These are phyloP conservation scores for Malus hybrid DNA, from an alignment of 331 rosid genomes.

Conservation along the genomic window DNA sequence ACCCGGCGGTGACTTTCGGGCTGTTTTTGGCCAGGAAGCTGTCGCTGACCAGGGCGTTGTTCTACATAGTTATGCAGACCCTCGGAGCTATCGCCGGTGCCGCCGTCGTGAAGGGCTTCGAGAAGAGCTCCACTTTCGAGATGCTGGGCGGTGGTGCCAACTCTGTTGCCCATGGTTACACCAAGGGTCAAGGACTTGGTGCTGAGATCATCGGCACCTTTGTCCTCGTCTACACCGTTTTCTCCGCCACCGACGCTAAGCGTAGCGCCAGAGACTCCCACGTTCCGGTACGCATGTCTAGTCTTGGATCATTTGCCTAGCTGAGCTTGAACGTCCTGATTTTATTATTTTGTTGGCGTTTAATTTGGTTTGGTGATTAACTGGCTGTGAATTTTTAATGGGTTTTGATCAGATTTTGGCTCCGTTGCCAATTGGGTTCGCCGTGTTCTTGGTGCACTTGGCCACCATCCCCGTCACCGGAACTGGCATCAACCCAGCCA, in stretches of 20 bases:
- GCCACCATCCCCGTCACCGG: constrained; percentile 45
- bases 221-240: constrained; percentile 38
- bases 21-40: constrained; percentile 34
- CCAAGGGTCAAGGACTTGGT: constrained; percentile 36
- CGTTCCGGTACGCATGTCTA: constrained; percentile 24
- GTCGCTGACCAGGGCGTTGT: constrained; percentile 31
- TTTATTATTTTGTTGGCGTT: not conserved
- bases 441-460: constrained; percentile 43
- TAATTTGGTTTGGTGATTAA: not conserved
- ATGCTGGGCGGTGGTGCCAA: constrained; percentile 26
- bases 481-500: constrained; percentile 41
- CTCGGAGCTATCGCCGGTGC: constrained; percentile 36
- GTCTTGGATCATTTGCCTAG: not conserved
- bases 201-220: constrained; percentile 42
- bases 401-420: constrained; percentile 29
- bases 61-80: constrained; percentile 32
- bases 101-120: constrained; percentile 34
- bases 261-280: constrained; percentile 51
- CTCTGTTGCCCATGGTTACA: constrained; percentile 17
- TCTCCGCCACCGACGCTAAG: constrained; percentile 45
- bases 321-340: not conserved
- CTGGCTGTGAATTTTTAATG: not conserved
- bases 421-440: constrained; percentile 41
- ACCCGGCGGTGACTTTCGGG: constrained; percentile 42
- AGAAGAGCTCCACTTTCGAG: not conserved